These are phyloP conservation scores for Penicillium janthinellum DNA, from an alignment of 2,329 filamentous ascomycete genomes.

Conservation along the genomic window DNA sequence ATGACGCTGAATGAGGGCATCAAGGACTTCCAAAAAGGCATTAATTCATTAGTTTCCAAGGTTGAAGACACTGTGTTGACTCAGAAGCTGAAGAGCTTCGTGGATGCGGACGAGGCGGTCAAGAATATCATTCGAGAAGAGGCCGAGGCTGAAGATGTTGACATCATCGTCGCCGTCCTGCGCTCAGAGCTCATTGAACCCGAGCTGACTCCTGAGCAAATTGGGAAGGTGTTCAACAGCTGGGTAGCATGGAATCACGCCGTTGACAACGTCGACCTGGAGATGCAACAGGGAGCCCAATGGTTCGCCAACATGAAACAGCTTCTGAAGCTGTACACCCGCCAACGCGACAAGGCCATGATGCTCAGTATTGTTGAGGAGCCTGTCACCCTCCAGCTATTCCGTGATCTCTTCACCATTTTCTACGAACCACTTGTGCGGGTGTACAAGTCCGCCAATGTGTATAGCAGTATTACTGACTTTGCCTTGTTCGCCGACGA, in stretches of 20 bases:
- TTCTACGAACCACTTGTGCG: constrained; percentile 97
- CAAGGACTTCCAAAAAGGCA: constrained; percentile 78
- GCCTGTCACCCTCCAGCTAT: constrained; percentile 92
- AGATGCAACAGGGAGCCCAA: constrained; percentile 85
- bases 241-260: constrained; percentile 96
- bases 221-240: constrained; percentile 85
- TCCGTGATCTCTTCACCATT: constrained; percentile 95
- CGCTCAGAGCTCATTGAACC: constrained; percentile 76
- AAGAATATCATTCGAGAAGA: constrained; percentile 76
- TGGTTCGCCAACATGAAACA: constrained; percentile 95
- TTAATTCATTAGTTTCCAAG: constrained; percentile 74
- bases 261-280: constrained; percentile 83
- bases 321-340: constrained; percentile 84
- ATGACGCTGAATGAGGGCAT: constrained; percentile 91
- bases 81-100: constrained; percentile 79
- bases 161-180: constrained; percentile 82
- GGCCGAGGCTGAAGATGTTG: constrained; percentile 71
- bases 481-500: constrained; percentile 93
- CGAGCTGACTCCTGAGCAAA: constrained; percentile 70
- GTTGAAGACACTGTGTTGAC: constrained; percentile 80
- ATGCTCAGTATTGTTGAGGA: constrained; percentile 96
- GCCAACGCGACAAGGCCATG: constrained; percentile 94
- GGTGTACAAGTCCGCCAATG: constrained; percentile 98
- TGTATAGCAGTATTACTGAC: constrained; percentile 96
- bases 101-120: constrained; percentile 70